phyloP scores from a whole-genome alignment of 352 stramenopile species.

The Blastocystis sp. region DNA sequence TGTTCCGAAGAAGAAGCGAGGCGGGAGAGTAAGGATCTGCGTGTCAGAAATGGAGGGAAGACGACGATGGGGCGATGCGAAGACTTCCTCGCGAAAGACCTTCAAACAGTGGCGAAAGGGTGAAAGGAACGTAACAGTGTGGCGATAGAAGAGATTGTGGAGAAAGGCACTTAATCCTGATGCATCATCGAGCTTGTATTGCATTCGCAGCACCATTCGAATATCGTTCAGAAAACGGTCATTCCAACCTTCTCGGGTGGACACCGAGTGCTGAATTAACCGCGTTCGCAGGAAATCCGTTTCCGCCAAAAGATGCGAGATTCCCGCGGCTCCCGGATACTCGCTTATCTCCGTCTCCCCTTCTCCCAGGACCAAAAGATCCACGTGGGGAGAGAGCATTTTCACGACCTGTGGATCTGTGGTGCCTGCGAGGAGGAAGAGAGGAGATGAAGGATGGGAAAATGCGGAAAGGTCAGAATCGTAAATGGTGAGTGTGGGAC shows the following conservation, averaged over 20 bases:
- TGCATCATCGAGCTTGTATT: neutral
- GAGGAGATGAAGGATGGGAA: neutral
- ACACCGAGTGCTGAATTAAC: neutral
- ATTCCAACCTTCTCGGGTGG: neutral
- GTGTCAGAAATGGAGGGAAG: neutral
- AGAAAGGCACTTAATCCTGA: neutral
- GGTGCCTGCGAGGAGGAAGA: neutral
- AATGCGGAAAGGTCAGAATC: neutral
- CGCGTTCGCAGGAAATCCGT: neutral
- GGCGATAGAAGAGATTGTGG: neutral
- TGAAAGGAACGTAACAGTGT: neutral
- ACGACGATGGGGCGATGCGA: neutral
- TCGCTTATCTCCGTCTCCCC: neutral
- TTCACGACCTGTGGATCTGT: neutral
- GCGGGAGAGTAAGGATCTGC: neutral
- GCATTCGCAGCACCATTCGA: neutral
- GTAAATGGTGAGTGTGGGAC: neutral
- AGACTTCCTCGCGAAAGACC: neutral
- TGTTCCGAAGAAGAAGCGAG: neutral
- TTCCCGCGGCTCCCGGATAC: neutral
- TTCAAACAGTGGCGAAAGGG: neutral
- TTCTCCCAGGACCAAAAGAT: neutral
- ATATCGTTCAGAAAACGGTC: neutral
- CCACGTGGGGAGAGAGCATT: neutral
- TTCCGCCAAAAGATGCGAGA: neutral